A percentile compares a stretch with the other conserved stretches of the same genome.
Evolutionary conservation across 106 monocot species (phyloP).

Genomic region (Agapanthus africanus): DNA sequence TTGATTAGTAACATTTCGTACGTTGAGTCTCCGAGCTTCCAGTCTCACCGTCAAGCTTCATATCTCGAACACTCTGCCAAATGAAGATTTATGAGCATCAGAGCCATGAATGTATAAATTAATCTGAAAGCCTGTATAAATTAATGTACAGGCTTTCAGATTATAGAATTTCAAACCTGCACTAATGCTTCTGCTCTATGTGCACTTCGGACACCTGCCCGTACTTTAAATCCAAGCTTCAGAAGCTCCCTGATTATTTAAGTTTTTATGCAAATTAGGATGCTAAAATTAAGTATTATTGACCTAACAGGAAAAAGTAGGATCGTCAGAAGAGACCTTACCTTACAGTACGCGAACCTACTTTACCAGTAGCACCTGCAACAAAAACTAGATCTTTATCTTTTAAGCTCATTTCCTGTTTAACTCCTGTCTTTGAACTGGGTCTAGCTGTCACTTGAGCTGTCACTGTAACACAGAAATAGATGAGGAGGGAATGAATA

Average conservation of each 20-base stretch:
- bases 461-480: constrained; percentile 4
- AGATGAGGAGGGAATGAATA: background rate
- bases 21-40: constrained; percentile 38
- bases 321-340: constrained; percentile 41
- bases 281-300: constrained; percentile 3
- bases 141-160: background rate
- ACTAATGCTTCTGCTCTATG: constrained; percentile 61
- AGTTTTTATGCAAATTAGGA: background rate
- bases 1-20: constrained; percentile 19
- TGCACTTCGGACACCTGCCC: constrained; percentile 65
- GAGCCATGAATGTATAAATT: background rate
- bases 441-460: constrained; percentile 16
- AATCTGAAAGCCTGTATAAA: background rate
- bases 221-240: constrained; percentile 78
- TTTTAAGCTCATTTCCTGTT: constrained; percentile 19
- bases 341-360: constrained; percentile 90
- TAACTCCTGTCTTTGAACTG: constrained; percentile 1
- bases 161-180: constrained; percentile 38
- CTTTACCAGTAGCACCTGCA: constrained; percentile 87
- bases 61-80: constrained; percentile 56
- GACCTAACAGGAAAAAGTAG: background rate
- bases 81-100: background rate
- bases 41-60: constrained; percentile 41
- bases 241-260: constrained; percentile 58
- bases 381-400: constrained; percentile 61